phyloP scores from a whole-genome alignment of 306 rosid species.

The Oxytropis ochrocephala region DNA sequence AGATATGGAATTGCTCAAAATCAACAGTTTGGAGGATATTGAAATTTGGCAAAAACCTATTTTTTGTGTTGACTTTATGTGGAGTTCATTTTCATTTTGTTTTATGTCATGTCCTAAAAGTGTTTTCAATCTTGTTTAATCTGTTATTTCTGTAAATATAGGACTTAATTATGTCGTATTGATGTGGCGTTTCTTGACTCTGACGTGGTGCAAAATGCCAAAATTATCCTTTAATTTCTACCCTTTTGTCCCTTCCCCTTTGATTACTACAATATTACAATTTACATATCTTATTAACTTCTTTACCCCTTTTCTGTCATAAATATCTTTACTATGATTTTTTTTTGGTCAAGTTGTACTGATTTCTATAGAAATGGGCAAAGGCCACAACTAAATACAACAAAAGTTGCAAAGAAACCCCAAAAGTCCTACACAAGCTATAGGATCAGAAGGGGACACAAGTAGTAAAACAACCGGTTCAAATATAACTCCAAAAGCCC shows the following conservation, averaged over 20 bases:
- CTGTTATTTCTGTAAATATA: constrained; percentile 13
- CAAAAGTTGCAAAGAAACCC: no score
- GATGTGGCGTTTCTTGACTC: constrained; percentile 15
- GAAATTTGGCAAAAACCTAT: constrained; percentile 14
- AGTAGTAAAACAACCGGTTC: no score
- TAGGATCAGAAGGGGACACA: no score
- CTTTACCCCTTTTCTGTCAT: no score
- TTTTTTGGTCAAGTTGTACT: no score
- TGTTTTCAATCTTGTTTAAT: neutral
- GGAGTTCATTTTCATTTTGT: neutral
- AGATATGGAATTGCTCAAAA: constrained; percentile 45
- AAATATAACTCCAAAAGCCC: no score
- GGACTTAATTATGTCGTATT: constrained; percentile 19
- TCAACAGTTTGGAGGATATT: constrained; percentile 38
- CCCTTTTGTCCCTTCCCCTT: neutral
- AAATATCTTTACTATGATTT: no score
- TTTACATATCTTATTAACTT: no score
- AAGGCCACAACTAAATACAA: no score
- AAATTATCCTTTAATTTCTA: neutral
- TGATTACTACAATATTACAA: no score
- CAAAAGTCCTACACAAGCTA: no score
- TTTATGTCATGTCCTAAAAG: neutral
- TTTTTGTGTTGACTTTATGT: neutral
- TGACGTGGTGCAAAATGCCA: neutral
- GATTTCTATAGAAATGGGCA: no score